Conservation (phyloP, 1,139 yeast species). For the Schwanniomyces etchellsii region DNA sequence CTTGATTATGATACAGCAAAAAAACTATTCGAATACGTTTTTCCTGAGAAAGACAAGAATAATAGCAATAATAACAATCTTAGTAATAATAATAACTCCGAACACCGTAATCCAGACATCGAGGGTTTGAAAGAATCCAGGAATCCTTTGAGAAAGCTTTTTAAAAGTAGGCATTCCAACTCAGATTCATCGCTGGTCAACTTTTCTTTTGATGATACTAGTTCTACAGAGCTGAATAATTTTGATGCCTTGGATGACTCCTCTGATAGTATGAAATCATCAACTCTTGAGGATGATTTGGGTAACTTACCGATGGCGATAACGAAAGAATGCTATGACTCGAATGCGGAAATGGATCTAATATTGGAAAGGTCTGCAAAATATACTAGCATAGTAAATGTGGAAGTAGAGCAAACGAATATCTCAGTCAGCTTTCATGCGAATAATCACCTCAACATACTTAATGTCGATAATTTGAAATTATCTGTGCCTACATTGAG, state of each 20-base stretch:
- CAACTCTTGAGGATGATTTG: not conserved
- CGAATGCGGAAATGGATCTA: conserved; percentile 38
- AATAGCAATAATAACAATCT: not conserved
- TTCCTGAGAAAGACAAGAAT: conserved; percentile 41
- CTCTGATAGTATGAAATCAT: not conserved
- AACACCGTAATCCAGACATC: conserved; percentile 2
- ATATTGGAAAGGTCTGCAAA: conserved; percentile 65
- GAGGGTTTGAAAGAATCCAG: conserved; percentile 1
- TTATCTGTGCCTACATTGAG: conserved; percentile 61
- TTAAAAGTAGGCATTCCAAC: not conserved
- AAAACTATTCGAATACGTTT: conserved; percentile 55
- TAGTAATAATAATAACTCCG: conserved; percentile 3
- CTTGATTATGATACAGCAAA: conserved; percentile 67
- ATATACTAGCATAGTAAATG: conserved; percentile 57
- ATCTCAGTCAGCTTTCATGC: conserved; percentile 75
- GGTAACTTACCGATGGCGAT: not conserved
- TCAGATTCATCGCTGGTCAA: not conserved
- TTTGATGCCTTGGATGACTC: not conserved
- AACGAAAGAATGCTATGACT: not conserved
- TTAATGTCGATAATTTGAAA: conserved; percentile 67
- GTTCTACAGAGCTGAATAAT: not conserved
- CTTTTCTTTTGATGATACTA: not conserved
- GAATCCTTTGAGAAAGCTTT: conserved; percentile 2
- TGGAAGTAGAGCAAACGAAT: conserved; percentile 48
- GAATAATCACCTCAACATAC: conserved; percentile 55